Evolutionary conservation across 805 yeast species (phyloP).

Genomic region (Hanseniaspora singularis): DNA sequence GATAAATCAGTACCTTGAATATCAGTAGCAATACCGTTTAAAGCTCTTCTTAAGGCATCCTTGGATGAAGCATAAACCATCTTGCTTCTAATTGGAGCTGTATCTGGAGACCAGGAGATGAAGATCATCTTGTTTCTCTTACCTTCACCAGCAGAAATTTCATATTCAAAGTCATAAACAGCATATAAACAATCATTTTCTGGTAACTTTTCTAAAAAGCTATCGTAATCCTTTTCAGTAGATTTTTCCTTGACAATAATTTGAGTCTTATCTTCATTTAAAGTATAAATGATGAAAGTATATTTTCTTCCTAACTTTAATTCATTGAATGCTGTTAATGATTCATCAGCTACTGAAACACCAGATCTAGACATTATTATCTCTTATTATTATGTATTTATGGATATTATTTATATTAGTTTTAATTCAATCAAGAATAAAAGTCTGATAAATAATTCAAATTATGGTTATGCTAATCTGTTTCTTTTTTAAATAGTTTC

Average conservation of each 20-base stretch:
- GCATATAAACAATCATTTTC: conserved; percentile 96
- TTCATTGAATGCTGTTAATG: conserved; percentile 87
- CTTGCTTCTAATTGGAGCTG: conserved; percentile 88
- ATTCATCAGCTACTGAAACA: conserved; percentile 80
- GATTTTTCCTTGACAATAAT: conserved; percentile 84
- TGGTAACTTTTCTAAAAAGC: conserved; percentile 77
- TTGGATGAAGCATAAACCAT: conserved; percentile 98
- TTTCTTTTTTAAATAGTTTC: no score
- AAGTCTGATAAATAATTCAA: no score
- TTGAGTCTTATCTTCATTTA: conserved; percentile 79
- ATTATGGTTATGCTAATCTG: no score
- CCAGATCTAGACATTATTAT: conserved; percentile 28
- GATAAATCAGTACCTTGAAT: conserved; percentile 96
- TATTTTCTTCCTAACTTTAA: conserved; percentile 84
- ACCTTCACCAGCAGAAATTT: conserved; percentile 81
- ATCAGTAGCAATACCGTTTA: conserved; percentile 88
- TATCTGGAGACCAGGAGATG: conserved; percentile 94
- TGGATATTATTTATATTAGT: background rate
- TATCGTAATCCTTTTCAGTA: conserved; percentile 61
- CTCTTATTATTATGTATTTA: background rate
- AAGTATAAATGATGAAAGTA: conserved; percentile 69
- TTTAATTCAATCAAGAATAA: no score
- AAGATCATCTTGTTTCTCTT: conserved; percentile 67
- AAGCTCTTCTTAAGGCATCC: conserved; percentile 93
- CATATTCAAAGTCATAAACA: conserved; percentile 92